phyloP scores from a whole-genome alignment of 176 grass and related monocot species.

The Hordeum vulgare region DNA sequence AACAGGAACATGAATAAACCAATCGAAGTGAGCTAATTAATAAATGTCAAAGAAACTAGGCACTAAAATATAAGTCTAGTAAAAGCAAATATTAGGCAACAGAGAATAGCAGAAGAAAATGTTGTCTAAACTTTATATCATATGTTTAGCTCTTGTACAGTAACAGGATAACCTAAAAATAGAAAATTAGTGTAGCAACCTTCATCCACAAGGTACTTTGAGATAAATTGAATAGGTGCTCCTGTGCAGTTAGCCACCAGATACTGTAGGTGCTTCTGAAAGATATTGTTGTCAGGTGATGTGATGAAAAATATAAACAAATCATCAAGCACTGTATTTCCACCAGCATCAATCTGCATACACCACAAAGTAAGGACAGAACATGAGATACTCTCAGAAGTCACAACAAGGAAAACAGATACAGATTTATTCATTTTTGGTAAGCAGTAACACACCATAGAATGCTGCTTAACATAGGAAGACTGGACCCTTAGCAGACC shows the following conservation, averaged over 20 bases:
- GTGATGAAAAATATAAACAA: conserved; percentile 71
- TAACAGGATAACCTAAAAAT: conserved; percentile 17
- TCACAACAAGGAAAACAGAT: conserved; percentile 4
- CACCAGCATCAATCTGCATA: conserved; percentile 39
- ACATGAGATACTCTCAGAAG: conserved; percentile 9
- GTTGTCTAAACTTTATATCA: neutral
- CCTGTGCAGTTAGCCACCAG: conserved; percentile 60
- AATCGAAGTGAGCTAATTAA: neutral
- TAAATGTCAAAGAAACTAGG: neutral
- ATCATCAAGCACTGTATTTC: conserved; percentile 43
- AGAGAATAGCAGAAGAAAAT: neutral
- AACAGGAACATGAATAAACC: neutral
- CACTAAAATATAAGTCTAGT: neutral
- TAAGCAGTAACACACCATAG: conserved; percentile 49
- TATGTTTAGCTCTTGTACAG: neutral
- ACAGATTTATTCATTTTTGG: neutral
- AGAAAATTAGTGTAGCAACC: conserved; percentile 39
- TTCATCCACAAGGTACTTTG: conserved; percentile 80
- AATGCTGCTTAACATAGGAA: conserved; percentile 34
- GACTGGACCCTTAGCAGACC: conserved; percentile 50
- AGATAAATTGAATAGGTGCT: conserved; percentile 74
- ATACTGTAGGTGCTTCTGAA: conserved; percentile 74
- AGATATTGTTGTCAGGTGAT: conserved; percentile 47
- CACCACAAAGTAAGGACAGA: conserved; percentile 17
- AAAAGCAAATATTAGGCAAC: neutral